phyloP scores from a whole-genome alignment of 148 eudicot species.

The Limonium bicolor region DNA sequence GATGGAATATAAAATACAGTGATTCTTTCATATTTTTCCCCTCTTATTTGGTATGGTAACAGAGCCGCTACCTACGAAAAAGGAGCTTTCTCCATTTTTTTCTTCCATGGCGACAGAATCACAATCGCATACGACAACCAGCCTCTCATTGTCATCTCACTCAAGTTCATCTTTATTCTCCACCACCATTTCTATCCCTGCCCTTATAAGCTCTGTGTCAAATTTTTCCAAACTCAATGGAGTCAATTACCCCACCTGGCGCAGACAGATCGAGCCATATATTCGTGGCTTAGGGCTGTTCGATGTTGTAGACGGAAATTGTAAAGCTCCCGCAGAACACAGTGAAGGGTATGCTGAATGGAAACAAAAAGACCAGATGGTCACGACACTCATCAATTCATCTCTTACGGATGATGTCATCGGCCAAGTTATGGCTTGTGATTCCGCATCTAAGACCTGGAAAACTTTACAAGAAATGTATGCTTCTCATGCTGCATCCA shows the following conservation, averaged over 20 bases:
- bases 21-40: too few relatives aligned
- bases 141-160: not conserved
- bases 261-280: too few relatives aligned
- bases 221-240: too few relatives aligned
- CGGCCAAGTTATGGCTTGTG: not conserved
- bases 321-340: not conserved
- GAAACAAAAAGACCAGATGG: not conserved
- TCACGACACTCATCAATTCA: not conserved
- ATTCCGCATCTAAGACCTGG: not conserved
- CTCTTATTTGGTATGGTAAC: too few relatives aligned
- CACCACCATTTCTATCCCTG: not conserved
- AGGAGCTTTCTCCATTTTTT: not conserved
- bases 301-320: not conserved
- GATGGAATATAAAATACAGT: too few relatives aligned
- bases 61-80: not conserved
- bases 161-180: not conserved
- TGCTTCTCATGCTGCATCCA: not conserved
- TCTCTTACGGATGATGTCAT: not conserved
- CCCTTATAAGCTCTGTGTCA: too few relatives aligned
- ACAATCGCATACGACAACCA: not conserved
- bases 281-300: too few relatives aligned
- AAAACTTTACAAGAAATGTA: not conserved
- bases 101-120: not conserved
- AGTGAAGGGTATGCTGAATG: not conserved
- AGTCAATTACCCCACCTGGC: too few relatives aligned